Conservation (phyloP, 2,329 filamentous ascomycete genomes). For the Xylaria sp. region DNA sequence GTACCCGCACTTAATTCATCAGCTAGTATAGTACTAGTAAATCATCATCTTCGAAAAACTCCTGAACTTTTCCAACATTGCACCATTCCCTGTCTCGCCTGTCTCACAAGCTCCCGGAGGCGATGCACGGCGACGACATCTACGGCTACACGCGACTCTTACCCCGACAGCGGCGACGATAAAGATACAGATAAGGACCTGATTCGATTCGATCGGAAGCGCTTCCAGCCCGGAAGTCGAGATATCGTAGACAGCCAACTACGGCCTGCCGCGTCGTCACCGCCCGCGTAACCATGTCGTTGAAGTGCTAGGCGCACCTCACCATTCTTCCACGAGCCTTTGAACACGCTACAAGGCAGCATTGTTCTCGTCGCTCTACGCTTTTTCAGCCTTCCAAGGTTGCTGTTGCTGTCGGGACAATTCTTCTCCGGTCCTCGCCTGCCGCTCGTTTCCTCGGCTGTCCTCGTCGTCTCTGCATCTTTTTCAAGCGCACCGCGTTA, state of each 20-base stretch:
- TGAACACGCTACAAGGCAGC: constrained; percentile 1
- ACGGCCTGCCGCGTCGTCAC: constrained; percentile 21
- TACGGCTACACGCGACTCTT: constrained; percentile 11
- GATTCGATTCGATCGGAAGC: constrained; percentile 8
- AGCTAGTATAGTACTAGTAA: background rate
- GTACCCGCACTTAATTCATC: constrained; percentile 28
- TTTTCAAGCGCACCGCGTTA: constrained; percentile 6
- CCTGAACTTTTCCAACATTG: constrained; percentile 17
- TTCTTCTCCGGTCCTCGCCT: constrained; percentile 19
- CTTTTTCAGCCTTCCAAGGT: background rate
- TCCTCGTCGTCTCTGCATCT: constrained; percentile 8
- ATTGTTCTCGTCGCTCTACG: constrained; percentile 14
- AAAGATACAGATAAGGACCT: background rate
- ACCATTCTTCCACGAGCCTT: constrained; percentile 14
- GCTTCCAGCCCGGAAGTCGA: background rate
- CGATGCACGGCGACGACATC: constrained; percentile 19
- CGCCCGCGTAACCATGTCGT: constrained; percentile 24
- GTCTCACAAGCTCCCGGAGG: constrained; percentile 13
- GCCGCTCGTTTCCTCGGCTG: constrained; percentile 27
- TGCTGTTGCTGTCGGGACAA: background rate
- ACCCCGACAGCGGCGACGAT: constrained; percentile 4
- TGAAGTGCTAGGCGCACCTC: constrained; percentile 29
- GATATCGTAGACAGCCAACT: constrained; percentile 11
- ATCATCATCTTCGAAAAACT: constrained; percentile 16
- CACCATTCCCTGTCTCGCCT: constrained; percentile 8